Percentiles rank a stretch among this genome's conserved stretches.
phyloP scores from a whole-genome alignment of 805 yeast species.

The Metschnikowia reukaufii region DNA sequence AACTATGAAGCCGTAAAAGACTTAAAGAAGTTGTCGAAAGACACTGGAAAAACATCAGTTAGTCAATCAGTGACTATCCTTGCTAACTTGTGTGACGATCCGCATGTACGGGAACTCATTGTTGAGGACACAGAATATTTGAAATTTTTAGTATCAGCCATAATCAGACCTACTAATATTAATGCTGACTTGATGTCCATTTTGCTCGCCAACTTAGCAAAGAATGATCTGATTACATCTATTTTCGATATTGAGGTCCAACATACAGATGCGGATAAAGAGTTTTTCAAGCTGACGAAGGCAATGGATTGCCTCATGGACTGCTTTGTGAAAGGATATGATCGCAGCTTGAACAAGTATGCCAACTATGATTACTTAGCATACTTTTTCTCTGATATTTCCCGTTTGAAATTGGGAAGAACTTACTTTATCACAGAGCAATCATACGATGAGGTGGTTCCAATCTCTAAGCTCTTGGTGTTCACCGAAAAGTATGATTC shows the following conservation, averaged over 20 bases:
- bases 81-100: slow-evolving; percentile 78
- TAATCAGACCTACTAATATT: slow-evolving; percentile 55
- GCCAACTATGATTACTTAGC: slow-evolving; percentile 83
- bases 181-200: slow-evolving; percentile 84
- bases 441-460: slow-evolving; percentile 71
- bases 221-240: slow-evolving; percentile 60
- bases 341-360: slow-evolving; percentile 63
- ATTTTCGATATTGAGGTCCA: slow-evolving; percentile 43
- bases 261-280: slow-evolving; percentile 39
- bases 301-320: slow-evolving; percentile 83
- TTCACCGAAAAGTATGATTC: slow-evolving; percentile 82
- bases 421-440: slow-evolving; percentile 72
- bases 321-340: slow-evolving; percentile 82
- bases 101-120: slow-evolving; percentile 59
- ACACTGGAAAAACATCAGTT: slow-evolving; percentile 54
- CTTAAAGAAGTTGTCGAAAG: slow-evolving; percentile 58
- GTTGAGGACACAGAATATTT: slow-evolving; percentile 61
- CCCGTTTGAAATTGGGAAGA: slow-evolving; percentile 74
- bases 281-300: slow-evolving; percentile 52
- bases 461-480: slow-evolving; percentile 75
- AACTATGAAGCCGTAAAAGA: slow-evolving; percentile 71
- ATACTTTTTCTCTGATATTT: slow-evolving; percentile 85
- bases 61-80: slow-evolving; percentile 74
- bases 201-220: slow-evolving; percentile 81
- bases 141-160: slow-evolving; percentile 47